phyloP scores from a whole-genome alignment of 495 filamentous ascomycete genomes.

The Neurospora tetraspora region DNA sequence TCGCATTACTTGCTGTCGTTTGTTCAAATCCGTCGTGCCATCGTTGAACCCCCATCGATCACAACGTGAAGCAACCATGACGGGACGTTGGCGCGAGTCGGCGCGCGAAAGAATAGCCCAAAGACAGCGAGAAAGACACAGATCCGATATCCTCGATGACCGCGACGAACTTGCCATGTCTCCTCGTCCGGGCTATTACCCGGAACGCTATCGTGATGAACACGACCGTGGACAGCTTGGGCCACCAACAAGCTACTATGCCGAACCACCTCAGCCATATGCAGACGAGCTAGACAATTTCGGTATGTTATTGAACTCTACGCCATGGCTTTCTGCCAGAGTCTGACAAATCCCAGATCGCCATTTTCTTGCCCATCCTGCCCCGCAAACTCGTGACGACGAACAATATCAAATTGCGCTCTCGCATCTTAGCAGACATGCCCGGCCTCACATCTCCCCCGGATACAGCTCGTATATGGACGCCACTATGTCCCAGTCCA shows the following conservation, averaged over 20 bases:
- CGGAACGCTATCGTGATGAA: neutral
- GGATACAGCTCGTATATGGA: constrained; percentile 1
- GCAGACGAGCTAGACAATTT: constrained; percentile 23
- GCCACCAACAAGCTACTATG: neutral
- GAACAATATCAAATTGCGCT: neutral
- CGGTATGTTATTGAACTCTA: constrained; percentile 13
- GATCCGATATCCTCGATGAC: neutral
- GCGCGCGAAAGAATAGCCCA: neutral
- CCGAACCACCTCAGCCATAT: neutral
- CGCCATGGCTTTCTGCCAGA: too few relatives aligned
- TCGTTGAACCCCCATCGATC: neutral
- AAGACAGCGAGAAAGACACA: neutral
- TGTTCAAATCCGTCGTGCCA: neutral
- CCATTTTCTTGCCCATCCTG: constrained; percentile 6
- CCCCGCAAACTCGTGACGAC: neutral
- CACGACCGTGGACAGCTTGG: neutral
- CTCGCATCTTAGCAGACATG: constrained; percentile 4
- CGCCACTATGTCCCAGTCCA: neutral
- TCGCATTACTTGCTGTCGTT: neutral
- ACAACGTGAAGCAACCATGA: neutral
- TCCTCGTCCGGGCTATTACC: neutral
- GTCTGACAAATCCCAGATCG: constrained; percentile 9
- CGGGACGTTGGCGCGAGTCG: neutral
- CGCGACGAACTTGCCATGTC: neutral
- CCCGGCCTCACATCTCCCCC: neutral